Evolutionary conservation across 2,329 filamentous ascomycete genomes (phyloP).

Genomic region (Magnaporthiopsis rhizophila): DNA sequence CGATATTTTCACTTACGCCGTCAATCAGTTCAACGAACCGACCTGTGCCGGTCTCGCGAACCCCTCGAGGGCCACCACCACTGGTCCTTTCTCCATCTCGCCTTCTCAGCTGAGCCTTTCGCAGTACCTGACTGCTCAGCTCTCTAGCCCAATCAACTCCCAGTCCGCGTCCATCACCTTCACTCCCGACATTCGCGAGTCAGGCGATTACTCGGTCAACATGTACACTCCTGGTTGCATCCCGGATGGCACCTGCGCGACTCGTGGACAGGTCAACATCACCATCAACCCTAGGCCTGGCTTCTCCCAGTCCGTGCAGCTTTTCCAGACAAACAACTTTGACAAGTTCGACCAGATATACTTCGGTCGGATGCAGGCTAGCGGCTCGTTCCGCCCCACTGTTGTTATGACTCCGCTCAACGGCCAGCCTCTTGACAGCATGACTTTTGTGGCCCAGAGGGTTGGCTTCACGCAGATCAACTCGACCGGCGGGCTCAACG

Average conservation of each 20-base stretch:
- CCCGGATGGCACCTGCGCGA: conserved; percentile 67
- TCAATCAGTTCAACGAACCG: conserved; percentile 84
- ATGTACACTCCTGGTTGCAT: conserved; percentile 89
- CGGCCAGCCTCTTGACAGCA: conserved; percentile 50
- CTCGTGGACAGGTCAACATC: conserved; percentile 74
- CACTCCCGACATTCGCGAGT: conserved; percentile 73
- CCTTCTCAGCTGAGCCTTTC: conserved; percentile 63
- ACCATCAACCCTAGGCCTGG: conserved; percentile 27
- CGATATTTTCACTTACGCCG: conserved; percentile 76
- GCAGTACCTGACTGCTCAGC: conserved; percentile 64
- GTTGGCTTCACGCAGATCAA: conserved; percentile 70
- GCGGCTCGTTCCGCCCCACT: conserved; percentile 64
- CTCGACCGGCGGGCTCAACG: conserved; percentile 75
- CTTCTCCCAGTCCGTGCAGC: conserved; percentile 31
- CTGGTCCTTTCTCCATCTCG: conserved; percentile 66
- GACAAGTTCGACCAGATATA: conserved; percentile 96
- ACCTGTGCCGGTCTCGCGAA: conserved; percentile 59
- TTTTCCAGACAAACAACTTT: conserved; percentile 89
- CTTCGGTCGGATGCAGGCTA: conserved; percentile 68
- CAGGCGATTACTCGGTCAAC: conserved; percentile 85
- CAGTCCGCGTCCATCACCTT: conserved; percentile 66
- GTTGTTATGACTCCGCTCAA: conserved; percentile 67
- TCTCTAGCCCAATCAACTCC: conserved; percentile 48
- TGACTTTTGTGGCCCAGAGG: conserved; percentile 83
- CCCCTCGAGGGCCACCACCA: conserved; percentile 58